A percentile compares a stretch with the other conserved stretches of the same genome.
phyloP scores from a whole-genome alignment of 352 stramenopile species.

The Hyaloperonospora arabidopsidis region DNA sequence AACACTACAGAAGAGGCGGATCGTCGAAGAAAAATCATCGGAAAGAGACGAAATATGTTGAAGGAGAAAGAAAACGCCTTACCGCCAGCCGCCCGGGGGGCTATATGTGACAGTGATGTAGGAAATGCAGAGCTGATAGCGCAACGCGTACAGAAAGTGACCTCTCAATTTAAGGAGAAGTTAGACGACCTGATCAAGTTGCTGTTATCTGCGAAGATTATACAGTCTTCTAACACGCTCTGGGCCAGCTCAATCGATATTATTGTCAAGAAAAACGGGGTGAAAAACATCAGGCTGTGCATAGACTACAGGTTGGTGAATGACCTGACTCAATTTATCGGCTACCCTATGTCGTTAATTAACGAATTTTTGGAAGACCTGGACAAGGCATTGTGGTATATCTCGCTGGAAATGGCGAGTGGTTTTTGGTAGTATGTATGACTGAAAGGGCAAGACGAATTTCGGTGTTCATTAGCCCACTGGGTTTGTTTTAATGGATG shows the following conservation, averaged over 20 bases:
- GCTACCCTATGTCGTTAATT: background rate
- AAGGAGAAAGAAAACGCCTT: too few species aligned
- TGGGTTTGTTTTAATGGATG: too few species aligned
- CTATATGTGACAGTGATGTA: background rate
- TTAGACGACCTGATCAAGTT: background rate
- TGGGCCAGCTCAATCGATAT: background rate
- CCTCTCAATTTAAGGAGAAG: background rate
- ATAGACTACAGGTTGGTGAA: background rate
- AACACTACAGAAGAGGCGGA: too few species aligned
- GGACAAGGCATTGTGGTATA: background rate
- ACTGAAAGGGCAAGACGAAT: background rate
- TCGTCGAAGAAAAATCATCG: too few species aligned
- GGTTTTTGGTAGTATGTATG: background rate
- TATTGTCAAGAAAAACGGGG: background rate
- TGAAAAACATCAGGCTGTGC: background rate
- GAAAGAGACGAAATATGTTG: too few species aligned
- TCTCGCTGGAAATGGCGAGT: background rate
- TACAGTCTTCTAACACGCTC: background rate
- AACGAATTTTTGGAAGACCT: background rate
- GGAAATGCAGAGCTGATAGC: background rate
- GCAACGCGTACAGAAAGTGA: background rate
- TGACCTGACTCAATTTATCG: background rate
- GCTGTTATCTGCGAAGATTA: background rate
- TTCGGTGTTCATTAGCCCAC: background rate
- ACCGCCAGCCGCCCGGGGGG: too few species aligned